A percentile compares a stretch with the other conserved stretches of the same genome.
phyloP scores from a whole-genome alignment of 208 protist species.

The Trichomonas gallinae region DNA sequence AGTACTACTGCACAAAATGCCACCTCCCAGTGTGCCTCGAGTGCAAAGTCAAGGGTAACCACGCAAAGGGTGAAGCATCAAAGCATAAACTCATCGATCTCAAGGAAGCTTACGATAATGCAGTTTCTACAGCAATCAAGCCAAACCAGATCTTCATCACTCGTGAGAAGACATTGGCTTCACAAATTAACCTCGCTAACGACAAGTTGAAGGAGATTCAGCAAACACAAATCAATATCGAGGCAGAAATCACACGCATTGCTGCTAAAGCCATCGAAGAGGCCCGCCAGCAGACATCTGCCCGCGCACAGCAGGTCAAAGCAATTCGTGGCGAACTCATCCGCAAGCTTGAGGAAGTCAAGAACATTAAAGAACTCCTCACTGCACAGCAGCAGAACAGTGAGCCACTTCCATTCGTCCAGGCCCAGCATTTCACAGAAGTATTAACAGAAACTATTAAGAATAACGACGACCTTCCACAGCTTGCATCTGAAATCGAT shows the following conservation, averaged over 20 bases:
- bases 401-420: not conserved
- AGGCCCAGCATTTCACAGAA: not conserved
- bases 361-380: not conserved
- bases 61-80: not conserved
- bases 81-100: not conserved
- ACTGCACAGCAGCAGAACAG: not conserved
- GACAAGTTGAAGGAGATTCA: not conserved
- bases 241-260: not conserved
- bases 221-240: not conserved
- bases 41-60: not conserved
- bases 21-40: not conserved
- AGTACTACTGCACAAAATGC: conserved; percentile 2
- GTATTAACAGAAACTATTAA: not conserved
- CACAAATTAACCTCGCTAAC: not conserved
- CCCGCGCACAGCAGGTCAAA: not conserved
- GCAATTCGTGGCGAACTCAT: not conserved
- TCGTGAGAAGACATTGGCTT: not conserved
- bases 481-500: not conserved
- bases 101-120: not conserved
- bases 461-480: not conserved
- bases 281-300: not conserved
- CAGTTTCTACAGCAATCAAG: not conserved
- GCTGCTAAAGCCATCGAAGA: not conserved
- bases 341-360: not conserved
- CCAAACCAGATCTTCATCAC: not conserved